Evolutionary conservation across 2,329 filamentous ascomycete species (phyloP).

Genomic region (Ophiostoma himal-ulmi): DNA sequence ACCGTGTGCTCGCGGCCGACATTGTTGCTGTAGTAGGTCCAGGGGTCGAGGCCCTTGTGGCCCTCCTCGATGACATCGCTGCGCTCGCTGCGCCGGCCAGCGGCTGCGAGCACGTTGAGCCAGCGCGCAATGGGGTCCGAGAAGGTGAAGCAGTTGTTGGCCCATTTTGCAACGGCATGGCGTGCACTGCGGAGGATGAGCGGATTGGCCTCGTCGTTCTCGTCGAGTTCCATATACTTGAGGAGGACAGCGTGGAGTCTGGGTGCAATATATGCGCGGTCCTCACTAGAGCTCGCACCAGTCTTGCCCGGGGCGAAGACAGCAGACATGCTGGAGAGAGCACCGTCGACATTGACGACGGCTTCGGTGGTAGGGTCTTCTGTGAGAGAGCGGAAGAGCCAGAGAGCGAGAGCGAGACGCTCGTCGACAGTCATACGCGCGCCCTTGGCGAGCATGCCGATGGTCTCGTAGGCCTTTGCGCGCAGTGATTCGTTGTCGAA

Average conservation of each 20-base stretch:
- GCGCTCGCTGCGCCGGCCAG: slow-evolving; percentile 59
- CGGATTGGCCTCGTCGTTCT: slow-evolving; percentile 32
- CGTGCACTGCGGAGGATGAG: slow-evolving; percentile 65
- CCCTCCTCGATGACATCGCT: slow-evolving; percentile 87
- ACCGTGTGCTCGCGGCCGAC: slow-evolving; percentile 28
- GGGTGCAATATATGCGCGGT: not conserved
- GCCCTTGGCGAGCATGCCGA: slow-evolving; percentile 70
- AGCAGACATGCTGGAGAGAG: slow-evolving; percentile 65
- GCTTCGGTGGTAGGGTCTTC: slow-evolving; percentile 72
- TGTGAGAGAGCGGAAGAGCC: slow-evolving; percentile 77
- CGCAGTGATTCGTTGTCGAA: slow-evolving; percentile 61
- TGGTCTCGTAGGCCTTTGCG: slow-evolving; percentile 80
- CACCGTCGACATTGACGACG: slow-evolving; percentile 82
- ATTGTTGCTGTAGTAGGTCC: slow-evolving; percentile 45
- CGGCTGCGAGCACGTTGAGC: slow-evolving; percentile 80
- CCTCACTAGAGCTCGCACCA: not conserved
- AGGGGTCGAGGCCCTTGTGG: slow-evolving; percentile 73
- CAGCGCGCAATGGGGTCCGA: slow-evolving; percentile 73
- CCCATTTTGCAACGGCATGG: slow-evolving; percentile 80
- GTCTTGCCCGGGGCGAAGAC: slow-evolving; percentile 35
- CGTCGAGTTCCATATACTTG: slow-evolving; percentile 55
- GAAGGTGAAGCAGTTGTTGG: slow-evolving; percentile 80
- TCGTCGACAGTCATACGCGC: slow-evolving; percentile 51
- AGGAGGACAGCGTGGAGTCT: slow-evolving; percentile 54
- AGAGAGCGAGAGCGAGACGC: slow-evolving; percentile 51